Percentiles rank a stretch among this genome's conserved stretches.
Conservation (phyloP, 2,329 filamentous ascomycete genomes). For the Lizonia empirigonia region DNA sequence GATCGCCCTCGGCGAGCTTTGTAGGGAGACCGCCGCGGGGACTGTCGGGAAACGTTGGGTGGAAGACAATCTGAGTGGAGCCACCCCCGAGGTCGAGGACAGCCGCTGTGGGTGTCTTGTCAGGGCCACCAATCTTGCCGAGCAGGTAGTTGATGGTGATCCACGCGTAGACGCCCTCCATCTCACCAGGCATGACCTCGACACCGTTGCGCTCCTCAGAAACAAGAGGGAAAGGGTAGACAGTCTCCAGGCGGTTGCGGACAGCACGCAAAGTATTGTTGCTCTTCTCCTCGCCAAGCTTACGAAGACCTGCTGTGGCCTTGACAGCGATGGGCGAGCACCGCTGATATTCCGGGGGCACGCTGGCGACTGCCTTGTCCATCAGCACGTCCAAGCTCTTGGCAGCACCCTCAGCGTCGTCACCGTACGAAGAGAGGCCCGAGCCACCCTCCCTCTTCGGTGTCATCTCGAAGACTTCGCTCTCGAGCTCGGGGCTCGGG, state of each 20-base stretch:
- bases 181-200: slow-evolving; percentile 94
- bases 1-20: slow-evolving; percentile 84
- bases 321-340: slow-evolving; percentile 98
- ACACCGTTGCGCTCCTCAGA: slow-evolving; percentile 84
- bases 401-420: slow-evolving; percentile 85
- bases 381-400: slow-evolving; percentile 87
- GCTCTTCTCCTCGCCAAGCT: slow-evolving; percentile 81
- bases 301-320: slow-evolving; percentile 89
- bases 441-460: slow-evolving; percentile 80
- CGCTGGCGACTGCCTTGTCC: slow-evolving; percentile 80
- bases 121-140: slow-evolving; percentile 93
- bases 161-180: slow-evolving; percentile 98
- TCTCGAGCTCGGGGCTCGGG: slow-evolving; percentile 88
- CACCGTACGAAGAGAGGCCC: slow-evolving; percentile 82
- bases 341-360: slow-evolving; percentile 86
- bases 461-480: slow-evolving; percentile 92
- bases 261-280: slow-evolving; percentile 86
- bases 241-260: slow-evolving; percentile 78
- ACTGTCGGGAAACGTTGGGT: slow-evolving; percentile 84
- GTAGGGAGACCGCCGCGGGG: slow-evolving; percentile 80
- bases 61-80: slow-evolving; percentile 97
- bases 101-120: slow-evolving; percentile 87
- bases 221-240: slow-evolving; percentile 94
- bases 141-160: slow-evolving; percentile 99
- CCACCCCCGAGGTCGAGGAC: slow-evolving; percentile 96